Evolutionary conservation across 2,329 filamentous ascomycete genomes (phyloP).

Genomic region (Cladophialophora yegresii): DNA sequence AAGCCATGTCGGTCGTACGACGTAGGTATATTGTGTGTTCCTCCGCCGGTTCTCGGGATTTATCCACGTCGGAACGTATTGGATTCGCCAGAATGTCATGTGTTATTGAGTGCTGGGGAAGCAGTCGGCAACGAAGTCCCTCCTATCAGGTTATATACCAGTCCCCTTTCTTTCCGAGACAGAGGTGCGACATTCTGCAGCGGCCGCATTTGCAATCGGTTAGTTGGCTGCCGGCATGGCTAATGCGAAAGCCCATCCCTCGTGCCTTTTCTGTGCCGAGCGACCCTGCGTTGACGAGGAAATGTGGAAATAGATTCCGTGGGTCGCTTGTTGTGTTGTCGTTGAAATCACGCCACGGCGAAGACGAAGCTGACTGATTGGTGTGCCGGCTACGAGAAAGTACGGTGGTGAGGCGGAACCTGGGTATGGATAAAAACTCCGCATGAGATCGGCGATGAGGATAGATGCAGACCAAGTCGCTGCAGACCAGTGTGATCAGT

Average conservation of each 20-base stretch:
- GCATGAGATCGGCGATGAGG: not conserved
- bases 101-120: not conserved
- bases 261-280: not conserved
- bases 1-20: not conserved
- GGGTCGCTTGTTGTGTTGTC: not conserved
- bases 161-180: not conserved
- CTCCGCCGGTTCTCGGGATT: not conserved
- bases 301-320: not conserved
- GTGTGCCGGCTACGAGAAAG: not conserved
- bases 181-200: not conserved
- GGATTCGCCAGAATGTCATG: not conserved
- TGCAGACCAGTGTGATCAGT: not conserved
- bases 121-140: not conserved
- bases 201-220: not conserved
- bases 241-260: not conserved
- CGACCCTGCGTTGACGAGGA: not conserved
- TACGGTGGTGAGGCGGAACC: not conserved
- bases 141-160: not conserved
- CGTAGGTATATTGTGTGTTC: not conserved
- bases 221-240: not conserved
- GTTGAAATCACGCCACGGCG: not conserved
- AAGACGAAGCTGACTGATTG: not conserved
- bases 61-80: not conserved
- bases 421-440: conserved; percentile 3
- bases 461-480: not conserved